Base-by-base conservation (phyloP, 164 flowering plant species). In the Houttuynia cordata region DNA sequence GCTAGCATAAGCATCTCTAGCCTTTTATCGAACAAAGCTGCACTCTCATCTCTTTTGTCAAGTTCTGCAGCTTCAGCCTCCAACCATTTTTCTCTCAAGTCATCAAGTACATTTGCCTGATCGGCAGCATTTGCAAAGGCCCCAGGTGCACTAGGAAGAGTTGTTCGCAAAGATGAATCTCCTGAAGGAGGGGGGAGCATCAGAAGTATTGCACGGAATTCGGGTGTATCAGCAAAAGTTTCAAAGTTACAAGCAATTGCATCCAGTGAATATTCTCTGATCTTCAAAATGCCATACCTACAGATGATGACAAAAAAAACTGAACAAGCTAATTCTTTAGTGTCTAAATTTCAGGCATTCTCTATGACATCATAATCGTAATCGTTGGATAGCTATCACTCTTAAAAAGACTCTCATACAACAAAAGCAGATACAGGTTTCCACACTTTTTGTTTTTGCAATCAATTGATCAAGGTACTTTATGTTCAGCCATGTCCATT, bases 51-150 rank as follows among this genome's bases (percentile, higher is more conserved):
- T 76, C 99, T 83, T 80, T 83, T 65, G 72, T 94, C 99, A 24
- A 94, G 97, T 77, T 91, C 97, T 37, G 86, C 95, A 65, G 86
- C 99, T 78, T 91, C 99, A 58, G 88, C 86, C 75, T 91, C 97
- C 24, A 94, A 93, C 99, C 99, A 94, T 68, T 90, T 94, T 60
- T 94, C 99, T 53, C 99, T 76, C 68, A 94, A 62, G 70, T 94
- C 99, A 73, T 91, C 99, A 42, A 94, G 95, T 53, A 91, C 69
- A 72, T 94, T 94, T 50, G 76, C 93, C 71, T 81, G 89, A 64
- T 75, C 81, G 7, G 73, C 81, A 6, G 74, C 47, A 67, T 61
- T 82, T 20, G 70, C 68, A 56, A 62, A 78, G 62, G 96, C 85
- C 56, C 99, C 99, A 9, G 99, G 99, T 23, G 92, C 93, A 73